Base-by-base conservation (phyloP, 2,329 filamentous ascomycete genomes). In the Rhynchosporium secalis region DNA sequence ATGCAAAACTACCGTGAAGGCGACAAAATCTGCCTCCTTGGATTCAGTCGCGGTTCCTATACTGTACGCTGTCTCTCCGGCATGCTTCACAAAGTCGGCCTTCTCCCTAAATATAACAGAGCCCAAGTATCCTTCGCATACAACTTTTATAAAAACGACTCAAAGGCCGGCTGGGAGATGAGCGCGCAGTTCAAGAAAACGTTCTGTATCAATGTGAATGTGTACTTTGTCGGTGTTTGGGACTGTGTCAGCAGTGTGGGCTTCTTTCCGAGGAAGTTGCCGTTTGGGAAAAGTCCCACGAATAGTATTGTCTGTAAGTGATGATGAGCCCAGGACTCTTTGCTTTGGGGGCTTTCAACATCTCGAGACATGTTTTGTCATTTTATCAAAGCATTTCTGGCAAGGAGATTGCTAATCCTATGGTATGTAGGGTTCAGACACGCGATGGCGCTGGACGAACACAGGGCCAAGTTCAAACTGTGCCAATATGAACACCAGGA, bases 61-160 rank as follows among this genome's bases (percentile, higher is more conserved):
- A 82, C 80, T 1, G 80, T 80, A 15, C 75, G 80, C 3, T 83
- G 81, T 59, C 72, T 83, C 3, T 73, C 75, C 20, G 76, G 76
- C 2, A 78, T 78, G 76, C 69, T 78, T 7, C 76, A 78, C 68
- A 78, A 78, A 65, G 76, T 78, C 31, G 76, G 77, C 5, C 66
- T 74, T 64, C 59, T 79, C 72, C 68, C 68, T 2, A 45, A 41
- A 5, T 91, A 91, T 10, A 96, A 96, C 69, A 90, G 55, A 0
- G 71, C 73, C 3, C 77, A 78, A 61, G 68, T 79, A 10, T 69
- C 68, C 5, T 79, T 79, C 65, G 78, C 78, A 8, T 80, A 79
- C 65, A 66, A 77, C 38, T 78, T 78, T 68, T 80, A 78, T 71
- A 77, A 77, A 56, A 72, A 78, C 61, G 76, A 79, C 60, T 70